Evolutionary conservation across 2,329 filamentous ascomycete genomes (phyloP), one percentile per base, ranked within the genome.

Genomic region (Pseudogymnoascus sp.): DNA sequence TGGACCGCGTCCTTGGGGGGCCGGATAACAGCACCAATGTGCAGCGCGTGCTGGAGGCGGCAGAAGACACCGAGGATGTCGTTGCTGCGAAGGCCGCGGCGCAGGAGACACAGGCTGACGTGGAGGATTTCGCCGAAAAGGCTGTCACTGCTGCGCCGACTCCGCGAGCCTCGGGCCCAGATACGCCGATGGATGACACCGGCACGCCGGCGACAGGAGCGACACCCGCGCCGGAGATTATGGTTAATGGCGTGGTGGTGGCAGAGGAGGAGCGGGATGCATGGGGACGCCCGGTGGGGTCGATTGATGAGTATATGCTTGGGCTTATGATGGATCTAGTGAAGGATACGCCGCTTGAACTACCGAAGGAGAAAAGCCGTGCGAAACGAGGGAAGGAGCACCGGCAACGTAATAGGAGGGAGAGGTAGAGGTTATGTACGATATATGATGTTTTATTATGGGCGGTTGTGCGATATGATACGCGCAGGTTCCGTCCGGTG

Each of bases 61-160:
- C 92, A 0, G 94, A 99, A 75, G 94, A 99, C 69, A 85, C 84
- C 58, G 94, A 99, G 72, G 94, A 99, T 72, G 90, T 93, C 12
- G 87, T 86, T 26, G 94, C 94, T 0, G 94, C 94, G 2, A 88
- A 90, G 60, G 84, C 89, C 8, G 94, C 94, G 0, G 89, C 95
- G 72, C 94, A 90, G 71, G 94, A 99, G 73, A 88, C 94, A 12
- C 86, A 91, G 69, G 88, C 90, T 23, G 91, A 96, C 68, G 91
- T 92, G 52, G 90, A 85, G 4, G 92, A 96, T 71, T 96, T 96
- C 68, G 86, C 86, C 2, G 90, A 92, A 69, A 83, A 84, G 72
- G 76, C 81, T 14, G 62, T 70, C 31, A 72, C 68, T 31, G 66
- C 68, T 12, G 66, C 68, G 23, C 67, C 67, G 49, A 72, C 69